These are phyloP conservation scores for Colletotrichum trifolii DNA, from an alignment of 2,329 filamentous ascomycete genomes.

Conservation along the genomic window DNA sequence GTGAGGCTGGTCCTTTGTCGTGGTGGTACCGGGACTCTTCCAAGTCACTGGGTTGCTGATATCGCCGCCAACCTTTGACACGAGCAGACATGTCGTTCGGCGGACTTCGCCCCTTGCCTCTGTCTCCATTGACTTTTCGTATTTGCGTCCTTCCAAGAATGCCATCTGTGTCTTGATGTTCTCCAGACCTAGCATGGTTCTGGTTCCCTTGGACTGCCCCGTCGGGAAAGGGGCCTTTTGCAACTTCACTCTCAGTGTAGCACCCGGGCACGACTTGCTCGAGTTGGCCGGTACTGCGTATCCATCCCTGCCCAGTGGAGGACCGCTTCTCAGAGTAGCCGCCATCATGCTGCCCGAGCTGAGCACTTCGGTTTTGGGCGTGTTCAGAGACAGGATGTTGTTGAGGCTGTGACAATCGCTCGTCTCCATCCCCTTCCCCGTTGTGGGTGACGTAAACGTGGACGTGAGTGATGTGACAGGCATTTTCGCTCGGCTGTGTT, in stretches of 20 bases:
- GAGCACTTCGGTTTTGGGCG: conserved; percentile 2
- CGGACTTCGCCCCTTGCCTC: background rate
- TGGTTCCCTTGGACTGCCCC: conserved; percentile 1
- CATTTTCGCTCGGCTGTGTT: background rate
- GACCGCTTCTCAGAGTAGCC: conserved; percentile 19
- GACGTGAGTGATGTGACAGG: conserved; percentile 29
- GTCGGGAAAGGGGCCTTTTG: conserved; percentile 1
- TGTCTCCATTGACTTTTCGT: background rate
- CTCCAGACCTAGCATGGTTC: background rate
- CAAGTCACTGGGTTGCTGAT: no score
- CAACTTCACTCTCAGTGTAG: conserved; percentile 16
- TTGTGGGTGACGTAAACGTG: conserved; percentile 32
- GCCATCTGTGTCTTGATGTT: background rate
- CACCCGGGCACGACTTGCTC: conserved; percentile 8
- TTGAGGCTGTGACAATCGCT: background rate
- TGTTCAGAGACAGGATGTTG: background rate
- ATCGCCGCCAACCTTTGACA: no score
- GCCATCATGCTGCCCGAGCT: conserved; percentile 29
- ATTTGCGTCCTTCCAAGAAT: conserved; percentile 1
- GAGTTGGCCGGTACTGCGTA: background rate
- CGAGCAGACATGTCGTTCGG: no score
- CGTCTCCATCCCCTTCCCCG: background rate
- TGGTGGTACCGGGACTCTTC: background rate
- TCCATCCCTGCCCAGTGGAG: background rate
- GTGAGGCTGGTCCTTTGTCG: no score